Percentiles rank a stretch among this genome's conserved stretches.
phyloP scores from a whole-genome alignment of 2,329 filamentous ascomycete species.

The Ophiognomonia clavigignenti-juglandacearum region DNA sequence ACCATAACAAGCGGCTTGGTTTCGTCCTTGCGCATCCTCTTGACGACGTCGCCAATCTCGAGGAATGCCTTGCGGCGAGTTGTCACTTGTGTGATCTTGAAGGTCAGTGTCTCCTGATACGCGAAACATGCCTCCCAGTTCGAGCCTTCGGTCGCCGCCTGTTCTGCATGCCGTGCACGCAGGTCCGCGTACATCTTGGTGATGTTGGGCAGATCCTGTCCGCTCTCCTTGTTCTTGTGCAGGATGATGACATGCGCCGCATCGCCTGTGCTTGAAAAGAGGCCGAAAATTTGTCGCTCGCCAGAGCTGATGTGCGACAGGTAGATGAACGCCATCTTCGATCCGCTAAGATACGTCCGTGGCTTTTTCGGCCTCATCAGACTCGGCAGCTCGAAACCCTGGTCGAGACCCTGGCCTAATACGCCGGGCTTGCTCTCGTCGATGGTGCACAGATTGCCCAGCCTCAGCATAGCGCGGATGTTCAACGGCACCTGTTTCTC shows the following conservation, averaged over 20 bases:
- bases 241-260: conserved; percentile 87
- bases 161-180: conserved; percentile 59
- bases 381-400: conserved; percentile 82
- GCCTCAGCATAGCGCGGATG: conserved; percentile 78
- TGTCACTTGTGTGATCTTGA: conserved; percentile 83
- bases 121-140: conserved; percentile 77
- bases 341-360: conserved; percentile 67
- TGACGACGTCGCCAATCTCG: conserved; percentile 81
- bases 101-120: conserved; percentile 81
- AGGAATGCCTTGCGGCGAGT: conserved; percentile 85
- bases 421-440: conserved; percentile 88
- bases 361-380: conserved; percentile 64
- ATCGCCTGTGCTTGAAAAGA: conserved; percentile 79
- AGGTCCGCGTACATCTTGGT: conserved; percentile 82
- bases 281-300: conserved; percentile 85
- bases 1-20: conserved; percentile 75
- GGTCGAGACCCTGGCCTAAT: conserved; percentile 84
- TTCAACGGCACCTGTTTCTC: conserved; percentile 88
- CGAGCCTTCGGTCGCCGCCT: conserved; percentile 52
- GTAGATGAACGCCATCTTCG: conserved; percentile 78
- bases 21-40: conserved; percentile 86
- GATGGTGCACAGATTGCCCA: conserved; percentile 90
- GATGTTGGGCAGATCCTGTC: conserved; percentile 82
- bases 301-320: conserved; percentile 89
- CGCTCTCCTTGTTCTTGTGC: conserved; percentile 71